Base-by-base conservation (phyloP, 1,139 yeast species). In the Hemisphaericaspora subhashii region DNA sequence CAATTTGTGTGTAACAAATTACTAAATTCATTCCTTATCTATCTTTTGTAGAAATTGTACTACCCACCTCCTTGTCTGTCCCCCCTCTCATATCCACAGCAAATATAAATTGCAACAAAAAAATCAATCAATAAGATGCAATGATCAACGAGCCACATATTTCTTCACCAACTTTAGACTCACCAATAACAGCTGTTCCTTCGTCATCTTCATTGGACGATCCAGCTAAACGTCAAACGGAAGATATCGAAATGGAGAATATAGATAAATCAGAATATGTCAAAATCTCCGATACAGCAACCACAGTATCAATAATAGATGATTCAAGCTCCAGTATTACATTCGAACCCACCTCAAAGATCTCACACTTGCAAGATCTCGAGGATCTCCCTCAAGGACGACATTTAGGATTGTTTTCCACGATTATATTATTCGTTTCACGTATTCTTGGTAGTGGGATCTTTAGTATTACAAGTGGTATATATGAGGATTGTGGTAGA, bases 391-490 rank as follows among this genome's bases (percentile, higher is more conserved):
- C 90, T 0, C 88, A 81, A 47, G 90, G 92, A 1, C 65, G 92
- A 24, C 89, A 84, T 57, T 57, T 84, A 43, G 90, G 90, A 0
- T 55, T 81, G 2, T 82, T 74, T 50, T 80, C 88, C 5, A 82
- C 86, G 0, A 70, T 81, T 35, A 72, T 82, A 15, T 48, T 83
- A 42, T 81, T 82, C 49, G 72, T 84, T 3, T 79, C 86, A 17
- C 64, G 89, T 43, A 83, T 84, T 31, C 67, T 84, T n/a, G 92
- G 92, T 0, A 80, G 88, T 1, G 92, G 92, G 0, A 83, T 84
- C 13, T 82, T 84, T 61, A 83, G 88, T 12, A 78, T 83, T 1
- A 83, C 90, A 0, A 74, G 86, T 13, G 77, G 82, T 17, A 78
- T 84, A 26, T 82, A 76, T 51, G 74, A 72, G 32, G 84, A 82